A percentile compares a stretch with the other conserved stretches of the same genome.
Evolutionary conservation across 495 filamentous ascomycete species (phyloP).

Genomic region (Saxophila tyrrhenica): DNA sequence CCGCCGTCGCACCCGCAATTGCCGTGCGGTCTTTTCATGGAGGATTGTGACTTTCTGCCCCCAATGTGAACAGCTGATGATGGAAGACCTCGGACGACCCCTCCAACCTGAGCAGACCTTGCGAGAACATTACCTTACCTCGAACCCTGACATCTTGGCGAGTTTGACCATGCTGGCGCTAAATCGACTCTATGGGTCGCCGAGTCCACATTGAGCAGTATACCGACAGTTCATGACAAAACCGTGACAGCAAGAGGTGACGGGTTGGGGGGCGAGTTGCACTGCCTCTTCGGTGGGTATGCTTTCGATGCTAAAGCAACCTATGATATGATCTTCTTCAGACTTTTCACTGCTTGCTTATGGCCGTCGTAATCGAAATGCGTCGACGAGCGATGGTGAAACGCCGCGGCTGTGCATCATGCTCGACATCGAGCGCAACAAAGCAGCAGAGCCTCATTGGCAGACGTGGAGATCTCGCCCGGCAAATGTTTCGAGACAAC

Average conservation of each 20-base stretch:
- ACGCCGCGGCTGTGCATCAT: neutral
- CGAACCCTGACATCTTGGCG: too few relatives aligned
- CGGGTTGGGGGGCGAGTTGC: neutral
- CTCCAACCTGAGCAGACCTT: neutral
- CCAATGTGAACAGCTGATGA: neutral
- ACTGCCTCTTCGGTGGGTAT: neutral
- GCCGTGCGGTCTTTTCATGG: neutral
- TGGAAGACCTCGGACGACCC: neutral
- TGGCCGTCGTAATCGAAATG: neutral
- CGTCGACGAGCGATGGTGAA: neutral
- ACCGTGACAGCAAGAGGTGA: too few relatives aligned
- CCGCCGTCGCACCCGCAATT: neutral
- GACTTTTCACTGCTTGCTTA: neutral
- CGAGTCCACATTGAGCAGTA: too few relatives aligned
- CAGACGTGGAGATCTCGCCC: neutral
- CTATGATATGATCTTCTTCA: neutral
- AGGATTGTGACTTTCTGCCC: too few relatives aligned
- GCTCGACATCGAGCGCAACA: neutral
- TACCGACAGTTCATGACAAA: too few relatives aligned
- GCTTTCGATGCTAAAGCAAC: too few relatives aligned
- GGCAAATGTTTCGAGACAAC: too few relatives aligned
- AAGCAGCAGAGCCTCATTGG: neutral
- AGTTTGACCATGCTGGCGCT: too few relatives aligned
- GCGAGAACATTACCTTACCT: too few relatives aligned
- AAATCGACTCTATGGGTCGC: too few relatives aligned